Evolutionary conservation across 1,139 yeast genomes (phyloP), one percentile per base, ranked within the genome.

Genomic region (Nakaseomyces delphensis): DNA sequence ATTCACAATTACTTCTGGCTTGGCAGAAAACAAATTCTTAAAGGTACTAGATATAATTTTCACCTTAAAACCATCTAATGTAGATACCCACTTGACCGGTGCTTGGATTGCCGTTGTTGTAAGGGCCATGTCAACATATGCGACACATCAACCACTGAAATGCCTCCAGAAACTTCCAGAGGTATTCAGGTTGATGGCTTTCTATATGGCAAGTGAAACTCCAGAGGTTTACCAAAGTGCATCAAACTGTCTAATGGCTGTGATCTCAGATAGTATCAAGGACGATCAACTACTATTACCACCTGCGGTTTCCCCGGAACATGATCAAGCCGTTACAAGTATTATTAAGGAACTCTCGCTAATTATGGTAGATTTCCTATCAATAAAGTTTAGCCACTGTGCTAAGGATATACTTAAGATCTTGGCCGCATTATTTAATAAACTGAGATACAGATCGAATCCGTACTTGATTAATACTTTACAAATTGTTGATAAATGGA

Each of bases 71-170:
- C 98, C 98, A 5, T 72, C 94, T 1, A 61, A 76, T 21, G 83
- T 81, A 53, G 98, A 91, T 57, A 70, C 81, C 35, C 89, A 86
- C 61, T 72, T 91, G 52, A 86, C 93, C 13, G 96, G 94, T 14
- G 76, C 96, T 8, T 91, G 98, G 98, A 74, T 87, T 41, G 95
- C 96, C 1, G 95, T 87, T 20, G 75, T 91, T 32, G 94, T 96
- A 6, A 87, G 86, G 57, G 95, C 93, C 38, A 70, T 83, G 49
- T 77, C 78, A 42, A 73, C 89, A 5, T 85, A 78, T 57, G 69
- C 89, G 13, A 61, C 64, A 14, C 68, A 82, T 48, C 76, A 81
- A 48, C 77, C 87, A 2, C 58, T 69, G 24, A 65, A 68, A 29
- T 79, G 86, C 45, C 59, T 87, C 38, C 55, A 64, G 18, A 76